Evolutionary conservation across 805 yeast genomes (phyloP).

Genomic region (Cyberlindnera bimundalis): DNA sequence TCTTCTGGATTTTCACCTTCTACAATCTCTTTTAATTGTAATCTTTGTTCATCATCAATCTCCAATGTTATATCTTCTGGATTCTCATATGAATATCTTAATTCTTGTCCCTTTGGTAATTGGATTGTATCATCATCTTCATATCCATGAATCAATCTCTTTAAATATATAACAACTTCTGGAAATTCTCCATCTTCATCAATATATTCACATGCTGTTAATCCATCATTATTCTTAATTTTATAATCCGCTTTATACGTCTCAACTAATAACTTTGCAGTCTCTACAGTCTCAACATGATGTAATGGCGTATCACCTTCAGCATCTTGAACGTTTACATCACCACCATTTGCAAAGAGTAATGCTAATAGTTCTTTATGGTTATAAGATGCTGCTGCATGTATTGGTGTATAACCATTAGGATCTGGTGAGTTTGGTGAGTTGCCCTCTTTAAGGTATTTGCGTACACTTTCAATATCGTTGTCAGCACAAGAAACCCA

Average conservation of each 20-base stretch:
- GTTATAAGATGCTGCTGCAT: slow-evolving; percentile 96
- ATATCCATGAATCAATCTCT: slow-evolving; percentile 33
- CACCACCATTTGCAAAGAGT: slow-evolving; percentile 62
- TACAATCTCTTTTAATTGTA: slow-evolving; percentile 64
- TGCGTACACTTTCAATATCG: slow-evolving; percentile 54
- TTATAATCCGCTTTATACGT: slow-evolving; percentile 64
- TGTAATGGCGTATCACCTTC: slow-evolving; percentile 98
- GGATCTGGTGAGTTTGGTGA: slow-evolving; percentile 78
- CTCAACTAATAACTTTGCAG: slow-evolving; percentile 66
- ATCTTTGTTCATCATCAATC: slow-evolving; percentile 53
- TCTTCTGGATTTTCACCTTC: slow-evolving; percentile 81
- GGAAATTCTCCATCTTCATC: slow-evolving; percentile 86
- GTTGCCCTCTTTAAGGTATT: slow-evolving; percentile 47
- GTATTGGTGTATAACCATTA: slow-evolving; percentile 94
- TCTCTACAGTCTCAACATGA: slow-evolving; percentile 69
- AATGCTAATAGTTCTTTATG: slow-evolving; percentile 63
- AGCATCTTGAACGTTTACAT: slow-evolving; percentile 73
- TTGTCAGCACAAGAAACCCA: slow-evolving; percentile 97
- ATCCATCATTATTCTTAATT: slow-evolving; percentile 66
- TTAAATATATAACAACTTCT: slow-evolving; percentile 66
- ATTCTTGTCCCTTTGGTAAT: slow-evolving; percentile 36
- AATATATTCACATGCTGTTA: slow-evolving; percentile 68
- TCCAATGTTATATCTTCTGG: slow-evolving; percentile 41
- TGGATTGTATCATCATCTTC: slow-evolving; percentile 24
- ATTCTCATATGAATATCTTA: slow-evolving; percentile 55